phyloP scores from a whole-genome alignment of 164 flowering plant genomes.

The Saururus chinensis region DNA sequence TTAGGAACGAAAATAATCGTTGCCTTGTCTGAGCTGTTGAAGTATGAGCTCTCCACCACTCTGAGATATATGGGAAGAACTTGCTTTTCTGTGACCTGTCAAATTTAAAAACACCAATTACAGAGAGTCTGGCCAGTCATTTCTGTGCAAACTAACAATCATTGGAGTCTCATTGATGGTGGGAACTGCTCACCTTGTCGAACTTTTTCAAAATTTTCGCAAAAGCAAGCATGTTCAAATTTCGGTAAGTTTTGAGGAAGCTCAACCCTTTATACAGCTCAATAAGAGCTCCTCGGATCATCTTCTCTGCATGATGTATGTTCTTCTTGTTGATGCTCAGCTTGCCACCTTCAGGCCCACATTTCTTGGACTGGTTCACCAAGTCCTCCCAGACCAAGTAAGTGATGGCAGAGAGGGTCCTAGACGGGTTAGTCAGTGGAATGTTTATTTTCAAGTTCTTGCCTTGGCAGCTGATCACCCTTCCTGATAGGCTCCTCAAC shows the following conservation, averaged over 20 bases:
- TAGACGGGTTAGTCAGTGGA: conserved; percentile 77
- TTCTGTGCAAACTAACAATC: no score
- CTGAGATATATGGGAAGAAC: conserved; percentile 73
- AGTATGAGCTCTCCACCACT: conserved; percentile 92
- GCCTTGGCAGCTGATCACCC: conserved; percentile 54
- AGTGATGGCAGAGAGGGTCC: conserved; percentile 69
- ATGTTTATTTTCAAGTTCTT: conserved; percentile 63
- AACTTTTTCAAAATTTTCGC: conserved; percentile 90
- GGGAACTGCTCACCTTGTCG: conserved; percentile 57
- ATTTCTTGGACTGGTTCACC: conserved; percentile 57
- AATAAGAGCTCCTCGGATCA: conserved; percentile 74
- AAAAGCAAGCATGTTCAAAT: conserved; percentile 96
- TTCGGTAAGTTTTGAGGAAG: conserved; percentile 84
- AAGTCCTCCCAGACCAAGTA: conserved; percentile 73
- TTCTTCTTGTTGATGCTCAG: conserved; percentile 62
- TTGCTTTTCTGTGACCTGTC: conserved; percentile 76
- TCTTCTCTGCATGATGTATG: conserved; percentile 85
- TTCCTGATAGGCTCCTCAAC: conserved; percentile 36
- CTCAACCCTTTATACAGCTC: conserved; percentile 87
- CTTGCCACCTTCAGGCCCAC: conserved; percentile 40
- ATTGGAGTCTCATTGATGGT: not conserved
- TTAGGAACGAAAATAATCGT: no score
- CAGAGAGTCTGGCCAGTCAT: no score
- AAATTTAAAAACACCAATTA: not conserved
- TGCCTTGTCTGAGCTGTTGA: conserved; percentile 94